Percentiles rank a stretch among this genome's conserved stretches.
phyloP scores from a whole-genome alignment of 2,329 filamentous ascomycete species.

The Aspergillus sp. region DNA sequence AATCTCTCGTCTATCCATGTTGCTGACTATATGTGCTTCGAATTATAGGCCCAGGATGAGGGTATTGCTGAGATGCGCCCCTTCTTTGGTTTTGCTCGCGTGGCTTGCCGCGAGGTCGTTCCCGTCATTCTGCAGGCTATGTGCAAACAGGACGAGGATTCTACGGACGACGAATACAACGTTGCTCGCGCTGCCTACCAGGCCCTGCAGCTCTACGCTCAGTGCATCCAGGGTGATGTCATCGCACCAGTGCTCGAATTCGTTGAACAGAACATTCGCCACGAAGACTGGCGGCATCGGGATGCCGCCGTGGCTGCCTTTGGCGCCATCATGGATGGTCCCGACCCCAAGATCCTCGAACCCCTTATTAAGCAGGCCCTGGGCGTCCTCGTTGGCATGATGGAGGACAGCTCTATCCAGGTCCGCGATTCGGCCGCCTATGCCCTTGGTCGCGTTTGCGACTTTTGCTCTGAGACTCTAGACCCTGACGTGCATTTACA shows the following conservation, averaged over 20 bases:
- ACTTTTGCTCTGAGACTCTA: slow-evolving; percentile 87
- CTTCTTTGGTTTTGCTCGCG: slow-evolving; percentile 92
- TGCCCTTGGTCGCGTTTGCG: slow-evolving; percentile 91
- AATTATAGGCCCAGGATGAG: slow-evolving; percentile 58
- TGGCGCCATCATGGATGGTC: slow-evolving; percentile 97
- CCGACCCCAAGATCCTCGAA: slow-evolving; percentile 86
- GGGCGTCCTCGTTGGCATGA: slow-evolving; percentile 87
- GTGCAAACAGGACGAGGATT: slow-evolving; percentile 97
- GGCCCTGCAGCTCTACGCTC: slow-evolving; percentile 90
- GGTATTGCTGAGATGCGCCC: slow-evolving; percentile 81
- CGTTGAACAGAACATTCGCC: slow-evolving; percentile 85
- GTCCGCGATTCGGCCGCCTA: slow-evolving; percentile 97
- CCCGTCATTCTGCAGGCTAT: slow-evolving; percentile 85
- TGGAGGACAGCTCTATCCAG: slow-evolving; percentile 81
- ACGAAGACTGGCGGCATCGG: slow-evolving; percentile 90
- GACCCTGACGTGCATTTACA: slow-evolving; percentile 81
- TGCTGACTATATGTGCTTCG: slow-evolving; percentile 23
- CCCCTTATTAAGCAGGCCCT: slow-evolving; percentile 95
- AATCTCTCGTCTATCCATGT: background rate
- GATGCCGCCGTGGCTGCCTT: slow-evolving; percentile 97
- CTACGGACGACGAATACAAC: slow-evolving; percentile 96
- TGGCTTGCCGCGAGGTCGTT: slow-evolving; percentile 91
- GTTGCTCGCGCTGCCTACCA: slow-evolving; percentile 93
- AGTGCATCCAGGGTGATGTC: slow-evolving; percentile 81
- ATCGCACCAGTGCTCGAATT: slow-evolving; percentile 85